These are phyloP conservation scores for Podospora pseudoanserina DNA, from an alignment of 495 filamentous ascomycete species.

Conservation along the genomic window DNA sequence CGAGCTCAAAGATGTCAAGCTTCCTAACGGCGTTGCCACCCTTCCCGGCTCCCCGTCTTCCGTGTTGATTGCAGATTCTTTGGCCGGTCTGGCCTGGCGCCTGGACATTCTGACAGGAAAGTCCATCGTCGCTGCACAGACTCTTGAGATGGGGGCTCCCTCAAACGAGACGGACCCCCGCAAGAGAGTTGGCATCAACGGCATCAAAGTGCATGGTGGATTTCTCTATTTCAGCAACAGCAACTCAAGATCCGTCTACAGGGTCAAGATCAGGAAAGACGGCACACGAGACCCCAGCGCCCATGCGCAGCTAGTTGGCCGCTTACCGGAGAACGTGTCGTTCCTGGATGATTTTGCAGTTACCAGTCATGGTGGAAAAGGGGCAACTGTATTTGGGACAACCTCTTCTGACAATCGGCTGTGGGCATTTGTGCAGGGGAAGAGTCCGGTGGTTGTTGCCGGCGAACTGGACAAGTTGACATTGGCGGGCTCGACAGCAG, in stretches of 20 bases:
- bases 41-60: background rate
- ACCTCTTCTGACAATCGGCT: background rate
- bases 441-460: background rate
- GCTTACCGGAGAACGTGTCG: background rate
- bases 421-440: background rate
- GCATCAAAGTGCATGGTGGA: background rate
- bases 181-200: background rate
- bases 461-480: background rate
- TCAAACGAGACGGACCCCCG: background rate
- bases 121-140: background rate
- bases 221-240: slow-evolving; percentile 5
- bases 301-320: background rate
- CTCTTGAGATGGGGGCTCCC: background rate
- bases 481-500: background rate
- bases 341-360: slow-evolving; percentile 6
- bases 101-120: background rate
- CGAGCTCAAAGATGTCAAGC: background rate
- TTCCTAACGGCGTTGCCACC: slow-evolving; percentile 3
- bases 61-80: slow-evolving; percentile 1
- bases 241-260: background rate
- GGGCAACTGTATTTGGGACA: slow-evolving; percentile 1
- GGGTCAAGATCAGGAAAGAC: background rate
- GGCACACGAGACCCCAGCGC: background rate
- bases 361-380: background rate
- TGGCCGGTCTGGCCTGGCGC: background rate